phyloP scores from a whole-genome alignment of 2,329 filamentous ascomycete genomes.

The Penicillium digitatum region DNA sequence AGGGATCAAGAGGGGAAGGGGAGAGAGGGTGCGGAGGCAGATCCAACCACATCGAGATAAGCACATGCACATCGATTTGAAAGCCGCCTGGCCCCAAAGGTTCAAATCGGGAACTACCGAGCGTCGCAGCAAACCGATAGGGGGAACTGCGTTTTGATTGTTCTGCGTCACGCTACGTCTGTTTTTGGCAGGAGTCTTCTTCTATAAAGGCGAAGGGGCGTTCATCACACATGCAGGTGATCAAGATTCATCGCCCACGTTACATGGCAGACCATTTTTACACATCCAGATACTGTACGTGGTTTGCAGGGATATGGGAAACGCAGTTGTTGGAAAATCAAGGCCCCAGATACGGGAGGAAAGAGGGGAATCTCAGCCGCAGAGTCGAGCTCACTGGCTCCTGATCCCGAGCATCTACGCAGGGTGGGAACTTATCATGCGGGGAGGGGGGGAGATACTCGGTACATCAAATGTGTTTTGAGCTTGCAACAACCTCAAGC shows the following conservation, averaged over 20 bases:
- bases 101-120: neutral
- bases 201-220: neutral
- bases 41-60: neutral
- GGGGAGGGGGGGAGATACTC: neutral
- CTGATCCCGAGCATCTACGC: neutral
- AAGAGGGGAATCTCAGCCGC: neutral
- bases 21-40: neutral
- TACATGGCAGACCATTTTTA: neutral
- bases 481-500: neutral
- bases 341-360: neutral
- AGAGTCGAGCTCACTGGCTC: neutral
- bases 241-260: neutral
- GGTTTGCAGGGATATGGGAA: neutral
- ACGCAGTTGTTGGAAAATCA: neutral
- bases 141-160: neutral
- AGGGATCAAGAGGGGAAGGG: too few relatives aligned
- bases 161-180: neutral
- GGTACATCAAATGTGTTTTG: too few relatives aligned
- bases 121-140: neutral
- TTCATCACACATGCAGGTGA: neutral
- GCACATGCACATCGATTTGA: neutral
- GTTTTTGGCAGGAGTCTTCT: neutral
- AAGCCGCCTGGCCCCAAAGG: neutral
- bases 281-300: neutral
- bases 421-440: neutral